A percentile compares a stretch with the other conserved stretches of the same genome.
These are phyloP conservation scores for Melaleuca alternifolia DNA, from an alignment of 345 rosid genomes.

Conservation along the genomic window DNA sequence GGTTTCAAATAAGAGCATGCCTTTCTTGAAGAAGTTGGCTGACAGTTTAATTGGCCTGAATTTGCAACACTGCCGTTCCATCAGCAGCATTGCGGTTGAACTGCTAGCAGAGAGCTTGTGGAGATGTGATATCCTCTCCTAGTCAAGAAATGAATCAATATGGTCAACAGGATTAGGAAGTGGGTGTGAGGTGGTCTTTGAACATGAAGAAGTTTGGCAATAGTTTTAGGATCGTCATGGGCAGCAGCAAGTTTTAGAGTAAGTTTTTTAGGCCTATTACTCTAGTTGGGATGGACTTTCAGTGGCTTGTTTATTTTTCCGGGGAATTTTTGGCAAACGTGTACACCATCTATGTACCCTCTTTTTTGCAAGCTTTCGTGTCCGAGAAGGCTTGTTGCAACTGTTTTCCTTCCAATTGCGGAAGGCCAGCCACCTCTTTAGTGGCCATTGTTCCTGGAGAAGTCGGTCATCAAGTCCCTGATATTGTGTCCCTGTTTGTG, in stretches of 20 bases:
- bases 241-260: slow-evolving; percentile 19
- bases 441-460: slow-evolving; percentile 23
- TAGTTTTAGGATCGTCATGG: slow-evolving; percentile 2
- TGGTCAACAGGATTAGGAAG: background rate
- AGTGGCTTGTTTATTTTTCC: slow-evolving; percentile 35
- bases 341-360: background rate
- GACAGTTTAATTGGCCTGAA: slow-evolving; percentile 49
- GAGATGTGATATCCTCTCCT: slow-evolving; percentile 66
- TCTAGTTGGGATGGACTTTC: background rate
- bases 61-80: slow-evolving; percentile 52
- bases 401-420: slow-evolving; percentile 9
- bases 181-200: background rate
- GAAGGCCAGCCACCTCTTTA: slow-evolving; percentile 16
- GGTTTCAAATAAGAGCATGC: slow-evolving; percentile 39
- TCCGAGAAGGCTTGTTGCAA: slow-evolving; percentile 29
- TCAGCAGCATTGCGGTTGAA: slow-evolving; percentile 34
- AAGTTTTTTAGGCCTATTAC: slow-evolving; percentile 10
- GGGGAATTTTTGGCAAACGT: slow-evolving; percentile 23
- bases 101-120: slow-evolving; percentile 43
- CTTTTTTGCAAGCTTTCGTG: slow-evolving; percentile 38
- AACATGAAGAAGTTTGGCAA: background rate
- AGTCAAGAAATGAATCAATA: background rate
- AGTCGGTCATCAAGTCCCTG: slow-evolving; percentile 27
- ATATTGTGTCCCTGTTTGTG: slow-evolving; percentile 8
- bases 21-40: slow-evolving; percentile 34